Evolutionary conservation across 495 filamentous ascomycete species (phyloP), one percentile per base, ranked within the genome.

Genomic region (Xylaria palmicola): DNA sequence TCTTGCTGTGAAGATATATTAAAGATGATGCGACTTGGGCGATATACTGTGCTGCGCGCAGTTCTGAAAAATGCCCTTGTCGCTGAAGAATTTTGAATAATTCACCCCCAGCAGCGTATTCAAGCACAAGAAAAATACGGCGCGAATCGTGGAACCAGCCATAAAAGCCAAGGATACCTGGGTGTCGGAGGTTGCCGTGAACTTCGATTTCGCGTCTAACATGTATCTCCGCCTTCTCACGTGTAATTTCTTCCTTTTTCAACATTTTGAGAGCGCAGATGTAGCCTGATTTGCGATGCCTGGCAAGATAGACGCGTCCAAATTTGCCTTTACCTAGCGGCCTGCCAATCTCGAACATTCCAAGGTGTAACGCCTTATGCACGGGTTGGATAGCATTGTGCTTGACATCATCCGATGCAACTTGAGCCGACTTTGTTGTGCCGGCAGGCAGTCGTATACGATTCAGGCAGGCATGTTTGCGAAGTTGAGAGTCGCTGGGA

Each of bases 11-110:
- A 20, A 97, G 79, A 65, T 98, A 98, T 56, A 84, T 85, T 63
- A 98, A 75, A 17, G 94, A 93, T 43, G 88, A 86, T 17, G 94
- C 90, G 92, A 98, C 97, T 75, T 98, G 94, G 17, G 93, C 94
- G 63, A 97, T 90, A 68, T 96, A 98, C 74, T 93, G 86, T 17
- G 93, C 92, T 40, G 94, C 94, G 72, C 92, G 93, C 88, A 90
- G 93, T 73, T 98, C 94, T 6, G 92, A 88, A 69, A 98, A 98
- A 30, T 86, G 83, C 71, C 85, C 84, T 72, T 94, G 94, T 64
- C 87, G 86, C 26, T 92, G 85, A 59, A 98, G 81, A 74, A 97
- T 91, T 77, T 97, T 97, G 79, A 97, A 98, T 52, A 98, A 78
- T 73, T 98, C 94, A 61, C 94, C 94, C 71, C 91, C 89, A 22